Conservation (phyloP, 768 basidiomycete genomes). For the Suillus placidus region DNA sequence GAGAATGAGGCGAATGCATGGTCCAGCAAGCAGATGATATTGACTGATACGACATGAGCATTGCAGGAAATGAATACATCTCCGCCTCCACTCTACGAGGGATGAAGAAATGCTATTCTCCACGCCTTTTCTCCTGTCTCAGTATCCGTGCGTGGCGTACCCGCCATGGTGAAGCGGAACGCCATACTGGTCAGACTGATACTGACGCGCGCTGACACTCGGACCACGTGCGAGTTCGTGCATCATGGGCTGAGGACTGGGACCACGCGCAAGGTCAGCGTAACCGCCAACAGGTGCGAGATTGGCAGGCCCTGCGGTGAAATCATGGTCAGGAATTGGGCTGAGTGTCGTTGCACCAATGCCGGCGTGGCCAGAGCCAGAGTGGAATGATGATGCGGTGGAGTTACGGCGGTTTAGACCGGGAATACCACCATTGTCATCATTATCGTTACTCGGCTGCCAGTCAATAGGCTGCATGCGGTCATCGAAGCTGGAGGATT, state of each 20-base stretch:
- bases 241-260: slow-evolving; percentile 66
- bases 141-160: slow-evolving; percentile 27
- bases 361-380: slow-evolving; percentile 39
- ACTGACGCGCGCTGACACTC: slow-evolving; percentile 47
- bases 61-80: neutral
- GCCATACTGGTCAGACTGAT: slow-evolving; percentile 54
- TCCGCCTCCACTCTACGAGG: neutral
- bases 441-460: slow-evolving; percentile 61
- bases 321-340: slow-evolving; percentile 73
- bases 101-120: neutral
- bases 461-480: slow-evolving; percentile 89
- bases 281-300: slow-evolving; percentile 78
- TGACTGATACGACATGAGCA: slow-evolving; percentile 2
- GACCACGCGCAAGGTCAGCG: slow-evolving; percentile 78
- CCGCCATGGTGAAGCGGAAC: slow-evolving; percentile 62
- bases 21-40: slow-evolving; percentile 33
- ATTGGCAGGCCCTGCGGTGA: slow-evolving; percentile 60
- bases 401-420: slow-evolving; percentile 55
- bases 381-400: slow-evolving; percentile 71
- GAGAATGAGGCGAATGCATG: slow-evolving; percentile 23
- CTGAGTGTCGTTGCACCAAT: slow-evolving; percentile 34
- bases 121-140: neutral
- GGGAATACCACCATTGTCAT: slow-evolving; percentile 46
- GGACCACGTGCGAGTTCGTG: slow-evolving; percentile 41
- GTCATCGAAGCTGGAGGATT: slow-evolving; percentile 78